phyloP scores from a whole-genome alignment of 805 yeast species.

The Wickerhamiella dianesei region DNA sequence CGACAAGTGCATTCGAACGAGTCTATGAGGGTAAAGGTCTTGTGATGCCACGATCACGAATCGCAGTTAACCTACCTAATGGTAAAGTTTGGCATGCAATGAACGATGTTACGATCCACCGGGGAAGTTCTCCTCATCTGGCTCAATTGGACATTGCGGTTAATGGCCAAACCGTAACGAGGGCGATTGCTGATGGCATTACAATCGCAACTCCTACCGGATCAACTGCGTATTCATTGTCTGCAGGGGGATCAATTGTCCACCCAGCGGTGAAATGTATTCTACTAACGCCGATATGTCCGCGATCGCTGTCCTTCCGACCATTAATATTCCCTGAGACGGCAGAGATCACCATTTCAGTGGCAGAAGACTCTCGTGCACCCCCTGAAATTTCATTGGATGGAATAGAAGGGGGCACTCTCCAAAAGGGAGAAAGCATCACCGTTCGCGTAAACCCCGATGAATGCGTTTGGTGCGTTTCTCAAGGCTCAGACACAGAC shows the following conservation, averaged over 20 bases:
- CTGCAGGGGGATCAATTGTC: slow-evolving; percentile 86
- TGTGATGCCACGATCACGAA: slow-evolving; percentile 62
- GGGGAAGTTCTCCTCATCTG: slow-evolving; percentile 80
- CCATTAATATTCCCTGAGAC: slow-evolving; percentile 72
- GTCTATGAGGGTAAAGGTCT: slow-evolving; percentile 58
- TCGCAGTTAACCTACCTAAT: slow-evolving; percentile 22
- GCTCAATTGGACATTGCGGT: slow-evolving; percentile 73
- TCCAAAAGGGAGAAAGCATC: slow-evolving; percentile 50
- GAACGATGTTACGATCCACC: slow-evolving; percentile 80
- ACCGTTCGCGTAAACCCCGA: slow-evolving; percentile 20
- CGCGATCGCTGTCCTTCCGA: slow-evolving; percentile 78
- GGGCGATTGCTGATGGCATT: slow-evolving; percentile 87
- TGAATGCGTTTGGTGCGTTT: slow-evolving; percentile 75
- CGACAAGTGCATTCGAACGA: slow-evolving; percentile 43
- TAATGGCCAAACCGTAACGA: slow-evolving; percentile 71
- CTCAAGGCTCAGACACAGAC: slow-evolving; percentile 45
- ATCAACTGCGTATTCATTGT: slow-evolving; percentile 80
- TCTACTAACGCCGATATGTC: slow-evolving; percentile 80
- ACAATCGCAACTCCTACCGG: slow-evolving; percentile 86
- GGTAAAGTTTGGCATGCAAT: slow-evolving; percentile 48
- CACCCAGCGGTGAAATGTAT: slow-evolving; percentile 80
- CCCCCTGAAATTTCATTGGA: slow-evolving; percentile 56
- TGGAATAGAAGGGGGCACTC: slow-evolving; percentile 61
- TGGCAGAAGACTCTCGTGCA: slow-evolving; percentile 26
- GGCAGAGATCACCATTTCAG: slow-evolving; percentile 41